phyloP scores from a whole-genome alignment of 305 asterid species.

The Fraxinus latifolia region DNA sequence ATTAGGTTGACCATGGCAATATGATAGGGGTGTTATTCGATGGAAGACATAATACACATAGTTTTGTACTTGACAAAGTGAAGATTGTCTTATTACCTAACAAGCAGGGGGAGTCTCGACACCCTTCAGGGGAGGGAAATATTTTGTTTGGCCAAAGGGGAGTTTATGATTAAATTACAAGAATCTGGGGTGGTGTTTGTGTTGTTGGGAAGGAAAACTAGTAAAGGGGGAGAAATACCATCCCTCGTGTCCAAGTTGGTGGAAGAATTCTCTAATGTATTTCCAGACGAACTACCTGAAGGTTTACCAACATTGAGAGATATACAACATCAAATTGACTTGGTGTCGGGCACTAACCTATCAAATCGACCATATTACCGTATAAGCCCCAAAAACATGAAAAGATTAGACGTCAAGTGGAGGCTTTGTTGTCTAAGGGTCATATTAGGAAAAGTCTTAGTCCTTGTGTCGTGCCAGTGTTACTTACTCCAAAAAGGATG shows the following conservation, averaged over 20 bases:
- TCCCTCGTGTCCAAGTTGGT: not conserved
- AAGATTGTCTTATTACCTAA: no score
- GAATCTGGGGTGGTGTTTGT: no score
- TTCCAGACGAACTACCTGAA: not conserved
- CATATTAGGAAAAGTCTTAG: not conserved
- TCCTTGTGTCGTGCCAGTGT: not conserved
- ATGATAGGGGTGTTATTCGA: not conserved
- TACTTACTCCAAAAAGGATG: slow-evolving; percentile 1
- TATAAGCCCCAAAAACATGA: not conserved
- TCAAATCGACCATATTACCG: not conserved
- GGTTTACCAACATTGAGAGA: not conserved
- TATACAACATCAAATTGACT: not conserved
- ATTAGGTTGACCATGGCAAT: not conserved
- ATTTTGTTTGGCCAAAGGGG: no score
- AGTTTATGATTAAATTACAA: no score
- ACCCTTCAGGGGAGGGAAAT: no score
- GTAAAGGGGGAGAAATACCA: not conserved
- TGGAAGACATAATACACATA: not conserved
- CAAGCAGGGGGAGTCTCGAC: no score
- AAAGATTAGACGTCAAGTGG: not conserved
- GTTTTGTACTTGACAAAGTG: not conserved
- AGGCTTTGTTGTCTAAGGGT: not conserved
- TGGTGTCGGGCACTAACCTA: not conserved
- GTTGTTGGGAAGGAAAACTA: no score
- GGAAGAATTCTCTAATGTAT: not conserved